Conservation (phyloP, 805 yeast species). For the Candida nanaspora region DNA sequence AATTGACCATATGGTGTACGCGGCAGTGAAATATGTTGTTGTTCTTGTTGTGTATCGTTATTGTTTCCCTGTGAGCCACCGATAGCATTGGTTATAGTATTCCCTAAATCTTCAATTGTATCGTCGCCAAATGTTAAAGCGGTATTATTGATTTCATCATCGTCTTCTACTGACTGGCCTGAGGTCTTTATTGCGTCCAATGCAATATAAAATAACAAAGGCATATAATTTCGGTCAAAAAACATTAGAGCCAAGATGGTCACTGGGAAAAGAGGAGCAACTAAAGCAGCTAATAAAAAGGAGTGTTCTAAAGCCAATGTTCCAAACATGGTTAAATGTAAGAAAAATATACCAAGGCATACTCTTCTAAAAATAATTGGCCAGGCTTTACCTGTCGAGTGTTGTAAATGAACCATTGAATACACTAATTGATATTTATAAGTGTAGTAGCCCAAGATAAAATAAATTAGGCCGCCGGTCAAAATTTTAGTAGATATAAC, state of each 20-base stretch:
- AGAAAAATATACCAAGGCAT: constrained; percentile 45
- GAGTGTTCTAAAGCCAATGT: constrained; percentile 56
- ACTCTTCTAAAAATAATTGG: constrained; percentile 53
- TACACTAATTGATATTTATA: constrained; percentile 57
- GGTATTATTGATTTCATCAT: constrained; percentile 7
- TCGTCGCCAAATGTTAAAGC: background rate
- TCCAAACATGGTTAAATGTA: constrained; percentile 60
- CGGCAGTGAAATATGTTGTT: background rate
- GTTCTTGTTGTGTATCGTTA: background rate
- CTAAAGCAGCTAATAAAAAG: constrained; percentile 37
- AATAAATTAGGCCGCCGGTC: constrained; percentile 50
- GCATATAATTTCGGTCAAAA: constrained; percentile 48
- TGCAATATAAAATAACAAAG: constrained; percentile 49
- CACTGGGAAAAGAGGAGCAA: constrained; percentile 41
- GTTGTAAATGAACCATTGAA: constrained; percentile 57
- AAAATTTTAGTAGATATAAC: constrained; percentile 56
- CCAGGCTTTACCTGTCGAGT: constrained; percentile 63
- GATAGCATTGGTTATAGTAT: background rate
- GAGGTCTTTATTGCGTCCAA: constrained; percentile 45
- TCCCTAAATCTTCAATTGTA: constrained; percentile 1
- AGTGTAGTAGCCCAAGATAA: constrained; percentile 48
- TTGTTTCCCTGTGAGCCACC: background rate
- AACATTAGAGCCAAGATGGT: constrained; percentile 40
- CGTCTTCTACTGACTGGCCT: constrained; percentile 24
- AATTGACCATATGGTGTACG: background rate